These are phyloP conservation scores for Pycnococcus provasolii DNA, from an alignment of 139 green algal species.

Conservation along the genomic window DNA sequence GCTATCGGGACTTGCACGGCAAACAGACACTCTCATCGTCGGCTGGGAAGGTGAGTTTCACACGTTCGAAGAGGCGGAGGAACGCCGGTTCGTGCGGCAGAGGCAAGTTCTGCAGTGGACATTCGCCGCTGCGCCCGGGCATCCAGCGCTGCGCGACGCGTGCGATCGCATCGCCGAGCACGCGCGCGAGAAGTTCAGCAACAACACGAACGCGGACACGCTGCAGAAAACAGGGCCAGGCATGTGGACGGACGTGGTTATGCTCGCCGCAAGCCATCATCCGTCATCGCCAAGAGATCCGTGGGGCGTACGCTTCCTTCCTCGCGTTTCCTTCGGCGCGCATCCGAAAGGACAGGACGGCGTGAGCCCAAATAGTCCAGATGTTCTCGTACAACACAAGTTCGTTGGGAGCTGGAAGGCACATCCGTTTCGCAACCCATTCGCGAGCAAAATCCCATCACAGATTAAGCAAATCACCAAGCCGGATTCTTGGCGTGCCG, in stretches of 20 bases:
- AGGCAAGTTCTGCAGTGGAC: constrained; percentile 62
- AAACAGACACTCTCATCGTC: constrained; percentile 60
- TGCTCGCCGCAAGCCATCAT: constrained; percentile 20
- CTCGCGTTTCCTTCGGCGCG: constrained; percentile 5
- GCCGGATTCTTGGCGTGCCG: not conserved
- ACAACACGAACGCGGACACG: constrained; percentile 59
- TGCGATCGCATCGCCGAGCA: constrained; percentile 56
- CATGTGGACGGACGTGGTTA: constrained; percentile 66
- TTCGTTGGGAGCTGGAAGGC: constrained; percentile 14
- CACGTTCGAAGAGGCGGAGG: constrained; percentile 31
- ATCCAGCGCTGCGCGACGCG: constrained; percentile 61
- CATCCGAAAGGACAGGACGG: constrained; percentile 9
- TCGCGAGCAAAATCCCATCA: not conserved
- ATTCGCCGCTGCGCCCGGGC: constrained; percentile 68
- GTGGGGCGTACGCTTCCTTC: constrained; percentile 10
- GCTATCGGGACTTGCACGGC: constrained; percentile 32
- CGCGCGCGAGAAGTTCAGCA: constrained; percentile 29
- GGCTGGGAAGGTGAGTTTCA: constrained; percentile 74
- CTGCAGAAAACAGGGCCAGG: constrained; percentile 69
- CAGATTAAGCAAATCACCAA: not conserved
- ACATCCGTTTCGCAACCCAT: not conserved
- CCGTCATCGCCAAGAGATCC: too few relatives aligned
- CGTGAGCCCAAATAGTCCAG: not conserved
- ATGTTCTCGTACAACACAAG: constrained; percentile 9
- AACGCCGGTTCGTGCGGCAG: constrained; percentile 42